Evolutionary conservation across 768 basidiomycete species (phyloP), one percentile per base, ranked within the genome.

Genomic region (Cyathus striatus): DNA sequence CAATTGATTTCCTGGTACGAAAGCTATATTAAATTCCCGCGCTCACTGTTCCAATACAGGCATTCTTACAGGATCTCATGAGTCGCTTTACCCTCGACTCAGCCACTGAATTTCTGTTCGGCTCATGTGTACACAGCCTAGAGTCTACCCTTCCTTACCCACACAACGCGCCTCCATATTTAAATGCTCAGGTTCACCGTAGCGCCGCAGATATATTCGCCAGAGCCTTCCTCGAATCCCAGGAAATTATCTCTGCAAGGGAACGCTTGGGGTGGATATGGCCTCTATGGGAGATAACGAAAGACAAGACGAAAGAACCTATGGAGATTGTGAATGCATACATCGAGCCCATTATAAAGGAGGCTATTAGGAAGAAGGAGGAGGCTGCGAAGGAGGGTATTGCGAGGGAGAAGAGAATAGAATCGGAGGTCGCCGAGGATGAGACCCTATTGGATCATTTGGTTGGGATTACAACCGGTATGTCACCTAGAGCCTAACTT

Each of bases 91-190:
- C 82, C 0, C 70, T 85, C 18, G 83, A 86, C 60, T 70, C 78
- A 2, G 80, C 81, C 2, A 76, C 79, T 0, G 79, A 82, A 43
- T 83, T 83, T 52, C 69, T 86, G 25, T 83, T 84, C 42, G 81
- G 81, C 2, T 63, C 63, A 40, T 75, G 75, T 49, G 75, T 82
- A 2, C 59, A 81, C 44, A 72, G 67, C 44, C 73, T 84, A 23
- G 57, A 65, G 3, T 69, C 70, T 2, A 66, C 65, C 12, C 61
- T 83, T 12, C 77, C 76, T 7, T 79, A 76, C 45, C 79, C 80
- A 0, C 63, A 68, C 53, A 69, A 73, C 33, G 60, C n/a, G 7
- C 27, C 60, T 9, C 18, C 53, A 6, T 56, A 52, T 35, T 33
- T 57, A 26, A 45, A 63, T 1, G 36, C 52, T 5, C 51, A 57